Conservation (phyloP, 1,139 yeast species). For the Groenewaldozyma auringiensis region DNA sequence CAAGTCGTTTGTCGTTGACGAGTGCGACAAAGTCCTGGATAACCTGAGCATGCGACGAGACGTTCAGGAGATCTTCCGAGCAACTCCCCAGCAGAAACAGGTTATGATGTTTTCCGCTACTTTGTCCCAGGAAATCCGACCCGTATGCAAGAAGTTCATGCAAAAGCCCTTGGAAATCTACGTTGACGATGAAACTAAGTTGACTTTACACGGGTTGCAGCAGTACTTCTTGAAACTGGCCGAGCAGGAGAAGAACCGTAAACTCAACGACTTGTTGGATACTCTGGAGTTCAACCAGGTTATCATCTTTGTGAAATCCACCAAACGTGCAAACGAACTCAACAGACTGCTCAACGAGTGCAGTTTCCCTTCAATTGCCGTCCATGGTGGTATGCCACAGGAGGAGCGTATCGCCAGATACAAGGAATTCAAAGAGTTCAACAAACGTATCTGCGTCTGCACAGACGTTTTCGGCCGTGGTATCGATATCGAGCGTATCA, state of each 20-base stretch:
- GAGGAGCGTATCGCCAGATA: constrained; percentile 97
- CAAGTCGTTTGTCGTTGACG: constrained; percentile 93
- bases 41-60: constrained; percentile 90
- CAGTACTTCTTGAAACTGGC: constrained; percentile 87
- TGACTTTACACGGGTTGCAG: constrained; percentile 96
- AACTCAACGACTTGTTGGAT: constrained; percentile 86
- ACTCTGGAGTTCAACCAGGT: constrained; percentile 97
- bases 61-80: constrained; percentile 95
- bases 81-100: constrained; percentile 97
- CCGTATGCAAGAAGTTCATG: constrained; percentile 95
- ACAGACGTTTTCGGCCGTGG: constrained; percentile 99
- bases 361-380: constrained; percentile 96
- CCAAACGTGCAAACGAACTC: constrained; percentile 86
- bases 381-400: constrained; percentile 92
- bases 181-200: constrained; percentile 96
- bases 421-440: constrained; percentile 94
- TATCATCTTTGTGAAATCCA: constrained; percentile 88
- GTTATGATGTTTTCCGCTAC: constrained; percentile 99
- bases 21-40: constrained; percentile 96
- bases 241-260: constrained; percentile 90
- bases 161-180: constrained; percentile 96
- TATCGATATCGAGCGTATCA: constrained; percentile 97
- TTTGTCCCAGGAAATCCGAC: constrained; percentile 87
- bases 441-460: constrained; percentile 96
- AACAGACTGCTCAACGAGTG: constrained; percentile 85